Percentiles rank a stretch among this genome's conserved stretches.
These are phyloP conservation scores for Hygrophoropsis aurantiaca DNA, from an alignment of 768 basidiomycete genomes.

Conservation along the genomic window DNA sequence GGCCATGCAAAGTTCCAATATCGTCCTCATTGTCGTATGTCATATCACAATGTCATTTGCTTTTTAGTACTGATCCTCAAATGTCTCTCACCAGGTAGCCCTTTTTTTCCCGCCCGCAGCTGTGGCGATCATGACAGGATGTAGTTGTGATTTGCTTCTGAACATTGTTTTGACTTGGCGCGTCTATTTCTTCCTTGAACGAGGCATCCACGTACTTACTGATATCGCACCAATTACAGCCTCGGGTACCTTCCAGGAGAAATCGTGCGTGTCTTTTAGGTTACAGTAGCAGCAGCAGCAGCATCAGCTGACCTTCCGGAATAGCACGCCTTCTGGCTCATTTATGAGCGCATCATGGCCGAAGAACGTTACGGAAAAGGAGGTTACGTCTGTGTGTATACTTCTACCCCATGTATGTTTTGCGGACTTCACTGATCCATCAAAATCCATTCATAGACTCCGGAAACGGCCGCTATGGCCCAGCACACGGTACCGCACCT, in stretches of 20 bases:
- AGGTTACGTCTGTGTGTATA: slow-evolving; percentile 63
- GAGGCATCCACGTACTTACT: not conserved
- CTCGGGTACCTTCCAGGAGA: slow-evolving; percentile 73
- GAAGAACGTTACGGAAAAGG: slow-evolving; percentile 71
- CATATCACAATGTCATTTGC: no score
- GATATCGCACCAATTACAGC: slow-evolving; percentile 30
- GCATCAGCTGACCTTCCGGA: not conserved
- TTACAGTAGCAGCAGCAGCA: not conserved
- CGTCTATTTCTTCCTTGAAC: slow-evolving; percentile 17
- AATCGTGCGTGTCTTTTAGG: slow-evolving; percentile 32
- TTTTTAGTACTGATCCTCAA: no score
- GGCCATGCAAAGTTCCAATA: no score
- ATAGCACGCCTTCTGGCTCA: slow-evolving; percentile 83
- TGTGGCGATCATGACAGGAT: slow-evolving; percentile 72
- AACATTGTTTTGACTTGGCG: slow-evolving; percentile 79
- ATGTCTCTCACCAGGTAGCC: slow-evolving; percentile 54
- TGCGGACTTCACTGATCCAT: no score
- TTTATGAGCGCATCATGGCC: slow-evolving; percentile 79
- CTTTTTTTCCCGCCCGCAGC: slow-evolving; percentile 80
- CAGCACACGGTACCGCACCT: no score
- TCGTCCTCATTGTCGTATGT: no score
- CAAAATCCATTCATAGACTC: no score
- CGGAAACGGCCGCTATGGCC: no score
- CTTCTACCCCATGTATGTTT: no score
- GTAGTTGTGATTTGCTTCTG: slow-evolving; percentile 79